Evolutionary conservation across 768 basidiomycete genomes (phyloP).

Genomic region (Kondoa malvinella): DNA sequence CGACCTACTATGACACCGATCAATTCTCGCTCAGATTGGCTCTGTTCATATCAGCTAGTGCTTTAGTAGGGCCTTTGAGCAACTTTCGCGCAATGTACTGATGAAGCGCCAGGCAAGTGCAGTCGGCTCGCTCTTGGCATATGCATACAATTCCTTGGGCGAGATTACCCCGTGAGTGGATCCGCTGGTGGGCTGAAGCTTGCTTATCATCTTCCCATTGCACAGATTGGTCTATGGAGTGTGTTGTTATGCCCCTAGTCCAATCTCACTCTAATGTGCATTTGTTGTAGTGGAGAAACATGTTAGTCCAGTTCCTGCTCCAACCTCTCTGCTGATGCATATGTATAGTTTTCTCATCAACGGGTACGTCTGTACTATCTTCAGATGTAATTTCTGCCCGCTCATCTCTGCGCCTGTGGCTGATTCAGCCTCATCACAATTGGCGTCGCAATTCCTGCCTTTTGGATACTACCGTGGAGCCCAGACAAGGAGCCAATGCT

Average conservation of each 20-base stretch:
- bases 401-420: no score
- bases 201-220: no score
- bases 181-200: no score
- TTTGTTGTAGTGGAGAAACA: no score
- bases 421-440: conserved; percentile 18
- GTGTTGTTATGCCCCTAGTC: no score
- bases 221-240: no score
- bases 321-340: no score
- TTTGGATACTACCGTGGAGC: conserved; percentile 12
- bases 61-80: no score
- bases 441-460: conserved; percentile 10
- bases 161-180: not conserved
- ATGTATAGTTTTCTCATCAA: not conserved
- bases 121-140: not conserved
- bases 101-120: not conserved
- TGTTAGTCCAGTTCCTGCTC: no score
- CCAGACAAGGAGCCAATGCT: conserved; percentile 13
- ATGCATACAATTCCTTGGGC: not conserved
- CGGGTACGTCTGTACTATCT: not conserved
- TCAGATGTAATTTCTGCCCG: conserved; percentile 1
- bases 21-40: not conserved
- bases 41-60: not conserved
- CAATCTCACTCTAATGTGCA: no score
- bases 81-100: no score
- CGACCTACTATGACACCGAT: not conserved